Conservation (phyloP, 352 stramenopile species). For the Saprolegnia diclina region DNA sequence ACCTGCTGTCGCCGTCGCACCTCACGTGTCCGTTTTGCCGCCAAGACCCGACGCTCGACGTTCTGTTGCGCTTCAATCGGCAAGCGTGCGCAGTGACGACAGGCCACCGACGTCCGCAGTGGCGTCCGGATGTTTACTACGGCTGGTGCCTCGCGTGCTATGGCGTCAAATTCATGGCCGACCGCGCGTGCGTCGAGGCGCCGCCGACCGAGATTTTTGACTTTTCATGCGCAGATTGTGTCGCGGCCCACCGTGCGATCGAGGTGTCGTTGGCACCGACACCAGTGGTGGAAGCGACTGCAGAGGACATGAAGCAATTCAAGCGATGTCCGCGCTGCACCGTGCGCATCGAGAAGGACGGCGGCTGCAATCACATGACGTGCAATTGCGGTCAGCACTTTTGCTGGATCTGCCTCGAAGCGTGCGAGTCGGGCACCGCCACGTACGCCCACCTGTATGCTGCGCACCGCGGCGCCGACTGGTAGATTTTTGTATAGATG, state of each 20-base stretch:
- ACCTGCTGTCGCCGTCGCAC: constrained; percentile 1
- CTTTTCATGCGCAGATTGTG: constrained; percentile 8
- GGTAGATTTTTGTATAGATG: no score
- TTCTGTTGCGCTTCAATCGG: constrained; percentile 10
- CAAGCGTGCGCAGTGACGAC: background rate
- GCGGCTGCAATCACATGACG: constrained; percentile 22
- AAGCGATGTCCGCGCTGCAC: constrained; percentile 15
- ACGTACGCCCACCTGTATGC: background rate
- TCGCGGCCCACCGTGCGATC: background rate
- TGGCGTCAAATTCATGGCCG: constrained; percentile 7
- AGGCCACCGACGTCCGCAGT: background rate
- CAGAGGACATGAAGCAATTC: background rate
- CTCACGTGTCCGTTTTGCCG: constrained; percentile 24
- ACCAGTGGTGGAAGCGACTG: background rate
- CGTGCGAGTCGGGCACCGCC: background rate
- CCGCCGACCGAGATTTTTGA: background rate
- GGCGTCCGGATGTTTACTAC: constrained; percentile 10
- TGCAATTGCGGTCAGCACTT: constrained; percentile 24
- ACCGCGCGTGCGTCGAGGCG: background rate
- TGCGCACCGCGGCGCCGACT: background rate
- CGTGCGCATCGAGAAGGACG: constrained; percentile 6
- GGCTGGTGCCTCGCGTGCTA: constrained; percentile 20
- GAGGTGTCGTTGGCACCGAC: background rate
- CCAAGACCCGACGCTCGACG: background rate
- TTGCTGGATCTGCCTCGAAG: constrained; percentile 11